Evolutionary conservation across 164 flowering plant genomes (phyloP).

Genomic region (Nymphaea colorata): DNA sequence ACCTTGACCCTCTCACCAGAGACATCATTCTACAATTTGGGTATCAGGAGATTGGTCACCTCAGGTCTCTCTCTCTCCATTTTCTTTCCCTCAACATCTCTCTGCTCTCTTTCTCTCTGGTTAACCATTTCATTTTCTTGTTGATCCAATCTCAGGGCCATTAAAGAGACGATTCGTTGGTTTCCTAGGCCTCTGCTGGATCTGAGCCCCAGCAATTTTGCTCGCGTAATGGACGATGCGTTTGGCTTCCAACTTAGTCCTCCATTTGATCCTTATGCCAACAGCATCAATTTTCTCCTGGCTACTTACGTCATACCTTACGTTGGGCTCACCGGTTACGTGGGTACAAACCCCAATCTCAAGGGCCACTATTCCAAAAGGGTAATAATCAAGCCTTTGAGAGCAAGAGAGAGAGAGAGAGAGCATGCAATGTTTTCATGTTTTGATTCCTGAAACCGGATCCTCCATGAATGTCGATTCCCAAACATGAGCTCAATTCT

Average conservation of each 20-base stretch:
- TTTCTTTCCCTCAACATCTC: not conserved
- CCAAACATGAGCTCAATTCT: too few species aligned
- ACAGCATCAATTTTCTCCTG: conserved; percentile 42
- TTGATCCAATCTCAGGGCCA: conserved; percentile 18
- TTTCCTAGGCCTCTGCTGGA: conserved; percentile 44
- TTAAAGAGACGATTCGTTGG: conserved; percentile 24
- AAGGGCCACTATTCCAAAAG: conserved; percentile 4
- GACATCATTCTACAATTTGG: conserved; percentile 5
- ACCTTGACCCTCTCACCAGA: not conserved
- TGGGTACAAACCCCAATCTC: conserved; percentile 46
- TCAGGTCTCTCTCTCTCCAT: conserved; percentile 6
- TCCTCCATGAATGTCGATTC: too few species aligned
- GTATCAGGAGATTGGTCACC: conserved; percentile 10
- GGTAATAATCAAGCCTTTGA: not conserved
- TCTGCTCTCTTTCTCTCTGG: not conserved
- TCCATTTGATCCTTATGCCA: conserved; percentile 69
- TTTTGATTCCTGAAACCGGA: too few species aligned
- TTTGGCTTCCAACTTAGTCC: conserved; percentile 38
- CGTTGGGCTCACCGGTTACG: conserved; percentile 86
- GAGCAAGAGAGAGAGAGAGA: too few species aligned
- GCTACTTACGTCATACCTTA: conserved; percentile 72
- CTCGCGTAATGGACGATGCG: conserved; percentile 37
- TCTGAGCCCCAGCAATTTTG: conserved; percentile 27
- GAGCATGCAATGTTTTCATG: too few species aligned
- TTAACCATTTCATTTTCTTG: not conserved